These are phyloP conservation scores for Leishmania martiniquensis DNA, from an alignment of 208 protist species.

Conservation along the genomic window DNA sequence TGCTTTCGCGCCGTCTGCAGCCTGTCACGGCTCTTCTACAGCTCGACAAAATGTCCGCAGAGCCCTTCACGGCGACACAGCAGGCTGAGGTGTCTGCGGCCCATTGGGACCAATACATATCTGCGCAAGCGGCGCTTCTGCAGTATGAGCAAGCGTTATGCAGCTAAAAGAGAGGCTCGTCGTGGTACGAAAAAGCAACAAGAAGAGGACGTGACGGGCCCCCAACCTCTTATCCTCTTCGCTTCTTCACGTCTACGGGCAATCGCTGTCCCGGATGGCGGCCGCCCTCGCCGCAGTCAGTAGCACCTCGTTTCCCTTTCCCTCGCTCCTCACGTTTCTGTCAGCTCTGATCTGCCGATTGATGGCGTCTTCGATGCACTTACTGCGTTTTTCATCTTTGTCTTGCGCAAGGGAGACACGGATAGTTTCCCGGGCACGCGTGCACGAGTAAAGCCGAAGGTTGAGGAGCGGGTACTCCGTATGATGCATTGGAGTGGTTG, in stretches of 20 bases:
- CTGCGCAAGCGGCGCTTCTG: slow-evolving; percentile 24
- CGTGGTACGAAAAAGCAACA: neutral
- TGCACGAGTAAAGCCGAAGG: neutral
- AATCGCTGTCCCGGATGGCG: neutral
- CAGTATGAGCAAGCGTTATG: slow-evolving; percentile 14
- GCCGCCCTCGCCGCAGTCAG: neutral
- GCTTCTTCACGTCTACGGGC: neutral
- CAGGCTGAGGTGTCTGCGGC: neutral
- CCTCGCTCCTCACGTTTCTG: neutral
- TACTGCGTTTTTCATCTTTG: neutral
- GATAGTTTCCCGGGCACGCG: neutral
- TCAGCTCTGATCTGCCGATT: neutral
- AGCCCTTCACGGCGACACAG: neutral
- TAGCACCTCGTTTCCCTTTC: no score
- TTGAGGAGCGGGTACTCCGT: neutral
- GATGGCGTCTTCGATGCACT: neutral
- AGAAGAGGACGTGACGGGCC: neutral
- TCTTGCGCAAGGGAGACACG: neutral
- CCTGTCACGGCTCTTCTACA: slow-evolving; percentile 34
- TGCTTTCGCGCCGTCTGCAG: slow-evolving; percentile 54
- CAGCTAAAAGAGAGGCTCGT: neutral
- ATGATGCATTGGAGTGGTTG: neutral
- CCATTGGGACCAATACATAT: slow-evolving; percentile 22
- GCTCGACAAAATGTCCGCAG: slow-evolving; percentile 18
- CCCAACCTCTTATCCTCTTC: neutral